phyloP scores from a whole-genome alignment of 768 basidiomycete species.

The Cytidiella melzeri region DNA sequence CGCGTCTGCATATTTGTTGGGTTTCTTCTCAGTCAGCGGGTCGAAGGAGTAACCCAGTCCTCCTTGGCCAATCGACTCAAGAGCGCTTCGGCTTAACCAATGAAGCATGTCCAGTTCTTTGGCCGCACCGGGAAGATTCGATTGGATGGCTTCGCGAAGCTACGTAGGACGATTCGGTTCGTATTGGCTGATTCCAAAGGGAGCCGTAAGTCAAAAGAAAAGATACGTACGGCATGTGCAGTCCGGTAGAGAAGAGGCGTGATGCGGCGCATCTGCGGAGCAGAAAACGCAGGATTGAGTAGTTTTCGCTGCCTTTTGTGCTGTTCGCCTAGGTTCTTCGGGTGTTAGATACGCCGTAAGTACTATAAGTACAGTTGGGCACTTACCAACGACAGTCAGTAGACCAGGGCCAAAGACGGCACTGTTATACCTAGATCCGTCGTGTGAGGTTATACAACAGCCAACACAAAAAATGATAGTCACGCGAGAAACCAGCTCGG shows the following conservation, averaged over 20 bases:
- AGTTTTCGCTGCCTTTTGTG: constrained; percentile 3
- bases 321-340: constrained; percentile 1
- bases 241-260: background rate
- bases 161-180: constrained; percentile 2
- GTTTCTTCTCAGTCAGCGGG: constrained; percentile 15
- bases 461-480: background rate
- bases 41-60: constrained; percentile 24
- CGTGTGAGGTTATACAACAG: background rate
- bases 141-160: constrained; percentile 15
- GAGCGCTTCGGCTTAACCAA: constrained; percentile 22
- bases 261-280: background rate
- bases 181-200: background rate
- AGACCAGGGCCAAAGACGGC: constrained; percentile 8
- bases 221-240: background rate
- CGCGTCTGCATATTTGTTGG: constrained; percentile 19
- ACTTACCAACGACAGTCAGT: background rate
- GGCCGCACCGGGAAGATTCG: constrained; percentile 8
- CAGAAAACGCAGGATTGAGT: constrained; percentile 1
- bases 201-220: background rate
- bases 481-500: no score
- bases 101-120: constrained; percentile 20
- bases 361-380: background rate
- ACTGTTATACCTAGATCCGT: background rate
- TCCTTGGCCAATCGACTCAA: constrained; percentile 22
- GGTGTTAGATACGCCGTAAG: no score